These are phyloP conservation scores for Colletotrichum eremochloae DNA, from an alignment of 2,329 filamentous ascomycete species.

Conservation along the genomic window DNA sequence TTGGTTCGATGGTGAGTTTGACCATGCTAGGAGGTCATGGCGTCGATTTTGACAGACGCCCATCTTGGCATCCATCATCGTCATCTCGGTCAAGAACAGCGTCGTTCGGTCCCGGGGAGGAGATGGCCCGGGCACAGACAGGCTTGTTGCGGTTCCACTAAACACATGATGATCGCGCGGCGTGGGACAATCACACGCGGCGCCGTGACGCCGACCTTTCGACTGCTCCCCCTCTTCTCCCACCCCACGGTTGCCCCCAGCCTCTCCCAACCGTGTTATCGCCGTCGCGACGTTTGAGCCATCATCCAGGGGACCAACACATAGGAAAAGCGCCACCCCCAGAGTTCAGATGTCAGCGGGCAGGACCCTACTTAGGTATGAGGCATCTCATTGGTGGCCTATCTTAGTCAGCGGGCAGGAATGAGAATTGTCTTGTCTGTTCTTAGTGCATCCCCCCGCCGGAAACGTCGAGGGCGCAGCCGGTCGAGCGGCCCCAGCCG, in stretches of 20 bases:
- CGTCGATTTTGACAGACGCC: conserved; percentile 28
- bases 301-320: not conserved
- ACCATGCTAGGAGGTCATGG: conserved; percentile 24
- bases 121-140: conserved; percentile 1
- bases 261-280: conserved; percentile 4
- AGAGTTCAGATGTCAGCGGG: conserved; percentile 1
- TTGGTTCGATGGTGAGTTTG: conserved; percentile 20
- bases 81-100: conserved; percentile 15
- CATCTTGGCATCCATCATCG: conserved; percentile 18
- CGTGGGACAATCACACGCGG: conserved; percentile 13
- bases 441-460: not conserved
- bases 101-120: conserved; percentile 4
- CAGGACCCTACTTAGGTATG: not conserved
- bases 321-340: not conserved
- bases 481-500: not conserved
- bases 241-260: conserved; percentile 7
- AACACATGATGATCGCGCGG: not conserved
- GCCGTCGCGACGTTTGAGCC: not conserved
- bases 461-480: conserved; percentile 5
- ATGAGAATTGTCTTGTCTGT: not conserved
- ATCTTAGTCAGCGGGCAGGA: conserved; percentile 1
- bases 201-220: conserved; percentile 13
- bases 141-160: not conserved
- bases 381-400: not conserved
- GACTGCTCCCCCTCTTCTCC: not conserved